phyloP scores from a whole-genome alignment of 2,329 filamentous ascomycete genomes.

The Scortechinia acanthostroma region DNA sequence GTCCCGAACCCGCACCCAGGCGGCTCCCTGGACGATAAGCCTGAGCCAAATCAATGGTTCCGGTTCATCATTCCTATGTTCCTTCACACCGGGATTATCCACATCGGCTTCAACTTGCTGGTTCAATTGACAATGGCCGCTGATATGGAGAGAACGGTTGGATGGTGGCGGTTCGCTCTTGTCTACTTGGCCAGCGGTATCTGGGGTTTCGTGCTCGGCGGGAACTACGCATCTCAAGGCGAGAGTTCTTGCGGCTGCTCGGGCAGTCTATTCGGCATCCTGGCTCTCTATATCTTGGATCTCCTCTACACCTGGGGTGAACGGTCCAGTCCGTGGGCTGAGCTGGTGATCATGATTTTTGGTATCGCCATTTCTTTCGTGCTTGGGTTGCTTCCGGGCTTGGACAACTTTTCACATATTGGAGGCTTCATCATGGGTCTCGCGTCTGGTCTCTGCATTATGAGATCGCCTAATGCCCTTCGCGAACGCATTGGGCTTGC shows the following conservation, averaged over 20 bases:
- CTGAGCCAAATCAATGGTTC: conserved; percentile 65
- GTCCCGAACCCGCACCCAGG: conserved; percentile 42
- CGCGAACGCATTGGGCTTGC: conserved; percentile 42
- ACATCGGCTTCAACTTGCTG: conserved; percentile 69
- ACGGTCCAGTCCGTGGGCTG: conserved; percentile 48
- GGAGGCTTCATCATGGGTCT: conserved; percentile 69
- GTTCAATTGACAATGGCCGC: conserved; percentile 62
- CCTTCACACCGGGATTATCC: conserved; percentile 64
- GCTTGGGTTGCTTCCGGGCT: conserved; percentile 61
- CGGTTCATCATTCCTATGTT: conserved; percentile 71
- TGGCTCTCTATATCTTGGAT: conserved; percentile 62
- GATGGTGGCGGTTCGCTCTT: conserved; percentile 56
- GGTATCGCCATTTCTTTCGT: conserved; percentile 66
- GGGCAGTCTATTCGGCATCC: conserved; percentile 62
- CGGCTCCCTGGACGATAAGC: conserved; percentile 10
- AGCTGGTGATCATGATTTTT: conserved; percentile 58
- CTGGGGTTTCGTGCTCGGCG: conserved; percentile 68
- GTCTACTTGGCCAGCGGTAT: conserved; percentile 67
- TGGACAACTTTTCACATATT: conserved; percentile 73
- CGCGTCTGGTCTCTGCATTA: conserved; percentile 58
- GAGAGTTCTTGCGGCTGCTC: conserved; percentile 64
- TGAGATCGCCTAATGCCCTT: conserved; percentile 57
- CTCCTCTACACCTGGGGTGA: conserved; percentile 64
- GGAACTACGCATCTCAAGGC: conserved; percentile 61
- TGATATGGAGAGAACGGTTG: conserved; percentile 66